Conservation (phyloP, 257 asterid genomes). For the Plantago major region DNA sequence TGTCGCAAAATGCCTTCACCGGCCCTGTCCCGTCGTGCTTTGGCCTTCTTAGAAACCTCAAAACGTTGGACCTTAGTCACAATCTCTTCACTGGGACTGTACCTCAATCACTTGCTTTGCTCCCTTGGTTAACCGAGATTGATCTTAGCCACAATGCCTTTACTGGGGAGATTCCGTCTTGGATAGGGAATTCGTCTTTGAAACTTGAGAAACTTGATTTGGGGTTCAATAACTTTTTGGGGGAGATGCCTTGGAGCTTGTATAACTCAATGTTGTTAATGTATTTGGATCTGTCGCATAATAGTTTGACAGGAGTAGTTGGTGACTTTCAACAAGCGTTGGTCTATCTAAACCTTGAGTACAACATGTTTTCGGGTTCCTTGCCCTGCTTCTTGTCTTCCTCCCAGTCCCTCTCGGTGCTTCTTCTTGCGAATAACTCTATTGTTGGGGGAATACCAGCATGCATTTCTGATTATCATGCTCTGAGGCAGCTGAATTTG, state of each 20-base stretch:
- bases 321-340: slow-evolving; percentile 54
- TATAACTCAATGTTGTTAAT: slow-evolving; percentile 33
- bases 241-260: slow-evolving; percentile 59
- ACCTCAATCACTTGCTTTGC: slow-evolving; percentile 33
- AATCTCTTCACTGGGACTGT: slow-evolving; percentile 41
- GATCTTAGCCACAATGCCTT: slow-evolving; percentile 61
- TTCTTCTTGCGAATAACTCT: slow-evolving; percentile 69
- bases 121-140: slow-evolving; percentile 33
- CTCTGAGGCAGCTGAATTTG: slow-evolving; percentile 61
- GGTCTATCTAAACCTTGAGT: slow-evolving; percentile 52
- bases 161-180: slow-evolving; percentile 44
- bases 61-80: slow-evolving; percentile 56
- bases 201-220: slow-evolving; percentile 46
- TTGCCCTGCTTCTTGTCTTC: slow-evolving; percentile 72
- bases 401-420: slow-evolving; percentile 47
- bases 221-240: slow-evolving; percentile 52
- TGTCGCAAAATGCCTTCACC: slow-evolving; percentile 55
- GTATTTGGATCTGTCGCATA: slow-evolving; percentile 68
- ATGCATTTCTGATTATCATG: slow-evolving; percentile 55
- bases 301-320: slow-evolving; percentile 48
- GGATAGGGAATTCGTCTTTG: slow-evolving; percentile 68
- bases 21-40: slow-evolving; percentile 63
- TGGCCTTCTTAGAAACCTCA: slow-evolving; percentile 35
- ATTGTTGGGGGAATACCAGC: slow-evolving; percentile 81
- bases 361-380: slow-evolving; percentile 60